Conservation (phyloP, 345 rosid genomes). For the Zanthoxylum bungeanum region DNA sequence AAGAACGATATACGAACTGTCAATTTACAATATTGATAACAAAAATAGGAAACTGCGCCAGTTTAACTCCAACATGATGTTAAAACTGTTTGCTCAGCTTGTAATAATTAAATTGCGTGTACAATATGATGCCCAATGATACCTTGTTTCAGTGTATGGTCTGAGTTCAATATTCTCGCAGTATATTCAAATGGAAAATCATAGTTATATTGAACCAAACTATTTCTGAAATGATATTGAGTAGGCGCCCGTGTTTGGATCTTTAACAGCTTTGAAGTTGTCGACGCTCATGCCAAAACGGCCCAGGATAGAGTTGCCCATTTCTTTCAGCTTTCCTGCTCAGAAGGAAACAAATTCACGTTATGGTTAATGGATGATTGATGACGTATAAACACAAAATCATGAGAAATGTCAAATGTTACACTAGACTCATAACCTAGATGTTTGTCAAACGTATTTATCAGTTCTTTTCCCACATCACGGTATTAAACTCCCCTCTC, state of each 20-base stretch:
- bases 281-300: slow-evolving; percentile 90
- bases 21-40: neutral
- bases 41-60: neutral
- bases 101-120: neutral
- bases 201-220: neutral
- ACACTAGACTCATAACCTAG: neutral
- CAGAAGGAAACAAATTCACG: slow-evolving; percentile 7
- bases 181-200: neutral
- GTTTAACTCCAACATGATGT: neutral
- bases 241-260: slow-evolving; percentile 92
- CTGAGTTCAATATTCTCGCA: slow-evolving; percentile 2
- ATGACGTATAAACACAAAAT: neutral
- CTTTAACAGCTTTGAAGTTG: slow-evolving; percentile 93
- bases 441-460: too few relatives aligned
- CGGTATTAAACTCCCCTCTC: neutral
- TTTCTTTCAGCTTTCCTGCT: slow-evolving; percentile 85
- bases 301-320: slow-evolving; percentile 83
- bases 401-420: neutral
- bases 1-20: neutral
- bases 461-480: neutral
- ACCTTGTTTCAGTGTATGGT: neutral
- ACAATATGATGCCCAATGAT: neutral
- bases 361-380: neutral
- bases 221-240: slow-evolving; percentile 76
- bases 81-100: neutral